Evolutionary conservation across 163 green algal species (phyloP), one percentile per base, ranked within the genome.

Genomic region (Volvox carteri): DNA sequence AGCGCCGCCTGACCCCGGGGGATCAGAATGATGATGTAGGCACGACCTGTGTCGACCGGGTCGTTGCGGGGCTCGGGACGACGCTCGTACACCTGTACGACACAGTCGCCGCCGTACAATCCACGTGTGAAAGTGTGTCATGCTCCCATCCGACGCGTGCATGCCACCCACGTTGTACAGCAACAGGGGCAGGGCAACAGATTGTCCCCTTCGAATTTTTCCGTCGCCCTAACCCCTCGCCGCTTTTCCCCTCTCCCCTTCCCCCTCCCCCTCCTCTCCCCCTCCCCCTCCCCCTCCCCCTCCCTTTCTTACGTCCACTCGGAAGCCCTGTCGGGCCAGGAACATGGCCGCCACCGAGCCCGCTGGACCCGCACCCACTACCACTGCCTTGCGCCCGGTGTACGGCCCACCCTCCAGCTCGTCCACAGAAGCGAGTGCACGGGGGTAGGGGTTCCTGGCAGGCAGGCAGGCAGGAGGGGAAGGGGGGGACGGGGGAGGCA

Each of bases 21-120:
- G 65, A 94, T 94, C 46, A 94, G 74, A 67, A 94, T 93, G 86
- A 95, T 95, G 86, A 95, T 94, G 86, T 95, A 95, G 12, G 93
- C 93, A 21, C 91, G 84, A 21, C 92, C 92, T 16, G 73, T 94
- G 87, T 94, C 92, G 46, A 92, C 86, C 30, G 81, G 46, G 52
- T 95, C 92, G n/a, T 84, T 21, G 7, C 65, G 30, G 23, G 93
- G 93, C 86, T 95, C 93, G 2, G 93, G 91, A 2, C 93, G 86
- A 11, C 88, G 76, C 84, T 95, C 93, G 75, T 90, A 94, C 56
- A 95, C 93, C 84, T 95, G 90, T 48, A 48, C 30, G 65, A 12
- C 62, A 75, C 9, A 33, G 2, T 48, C 5, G 5, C 28, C 14
- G 56, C 19, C 65, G 35, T 75, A 48, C 62, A 74, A 41, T n/a